Evolutionary conservation across 805 yeast genomes (phyloP).

Genomic region (Yarrowia yakushimensis): DNA sequence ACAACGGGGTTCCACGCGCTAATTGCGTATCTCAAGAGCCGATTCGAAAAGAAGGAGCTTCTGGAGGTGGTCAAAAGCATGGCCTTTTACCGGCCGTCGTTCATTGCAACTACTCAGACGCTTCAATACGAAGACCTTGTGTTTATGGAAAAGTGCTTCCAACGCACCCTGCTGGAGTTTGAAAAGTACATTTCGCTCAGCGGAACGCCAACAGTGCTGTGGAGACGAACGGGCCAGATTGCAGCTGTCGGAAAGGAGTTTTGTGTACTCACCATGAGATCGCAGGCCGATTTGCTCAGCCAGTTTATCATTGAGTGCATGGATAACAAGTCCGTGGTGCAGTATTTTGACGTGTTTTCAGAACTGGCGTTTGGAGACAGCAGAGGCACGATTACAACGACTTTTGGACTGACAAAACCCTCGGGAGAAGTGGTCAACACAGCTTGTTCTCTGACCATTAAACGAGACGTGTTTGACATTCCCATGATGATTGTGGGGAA

Average conservation of each 20-base stretch:
- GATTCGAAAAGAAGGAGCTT: constrained; percentile 45
- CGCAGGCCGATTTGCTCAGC: constrained; percentile 54
- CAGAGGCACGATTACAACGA: constrained; percentile 42
- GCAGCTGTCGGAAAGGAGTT: constrained; percentile 76
- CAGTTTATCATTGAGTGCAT: constrained; percentile 74
- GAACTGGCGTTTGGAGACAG: constrained; percentile 63
- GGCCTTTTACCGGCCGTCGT: constrained; percentile 60
- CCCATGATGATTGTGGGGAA: constrained; percentile 84
- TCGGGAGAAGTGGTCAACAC: constrained; percentile 50
- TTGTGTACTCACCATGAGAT: constrained; percentile 63
- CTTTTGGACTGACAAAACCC: constrained; percentile 42
- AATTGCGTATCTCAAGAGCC: constrained; percentile 50
- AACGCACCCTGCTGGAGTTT: constrained; percentile 54
- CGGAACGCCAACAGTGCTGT: constrained; percentile 75
- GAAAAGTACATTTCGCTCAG: constrained; percentile 51
- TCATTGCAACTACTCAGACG: constrained; percentile 70
- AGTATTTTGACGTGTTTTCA: constrained; percentile 69
- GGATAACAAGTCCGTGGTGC: constrained; percentile 73
- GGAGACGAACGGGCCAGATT: constrained; percentile 85
- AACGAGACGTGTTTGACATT: constrained; percentile 75
- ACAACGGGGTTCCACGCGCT: constrained; percentile 62
- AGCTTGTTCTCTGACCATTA: constrained; percentile 81
- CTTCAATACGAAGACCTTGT: constrained; percentile 68
- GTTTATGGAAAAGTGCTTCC: constrained; percentile 57
- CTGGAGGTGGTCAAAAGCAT: constrained; percentile 43